phyloP scores from a whole-genome alignment of 2,329 filamentous ascomycete species.

The Rutstroemia sp. region DNA sequence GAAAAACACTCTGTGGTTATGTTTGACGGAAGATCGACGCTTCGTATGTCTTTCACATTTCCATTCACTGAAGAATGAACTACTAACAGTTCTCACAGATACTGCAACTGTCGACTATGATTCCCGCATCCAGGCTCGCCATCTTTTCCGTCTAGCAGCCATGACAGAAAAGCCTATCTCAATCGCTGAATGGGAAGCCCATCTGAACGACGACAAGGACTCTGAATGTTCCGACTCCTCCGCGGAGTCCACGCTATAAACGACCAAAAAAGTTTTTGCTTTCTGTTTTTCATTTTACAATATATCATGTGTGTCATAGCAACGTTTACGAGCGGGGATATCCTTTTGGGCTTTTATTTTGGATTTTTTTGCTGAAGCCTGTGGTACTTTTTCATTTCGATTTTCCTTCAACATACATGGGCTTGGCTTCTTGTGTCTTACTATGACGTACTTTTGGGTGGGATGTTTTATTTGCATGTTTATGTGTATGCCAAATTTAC shows the following conservation, averaged over 20 bases:
- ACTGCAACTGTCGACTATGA: conserved; percentile 45
- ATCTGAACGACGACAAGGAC: conserved; percentile 4
- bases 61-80: conserved; percentile 3
- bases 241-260: background rate
- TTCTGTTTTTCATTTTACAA: background rate
- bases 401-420: background rate
- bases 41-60: conserved; percentile 32
- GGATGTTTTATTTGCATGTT: background rate
- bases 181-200: conserved; percentile 24
- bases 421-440: background rate
- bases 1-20: conserved; percentile 42
- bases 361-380: background rate
- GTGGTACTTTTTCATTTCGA: background rate
- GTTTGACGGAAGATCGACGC: conserved; percentile 40
- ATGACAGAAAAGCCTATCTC: conserved; percentile 43
- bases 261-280: background rate
- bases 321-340: conserved; percentile 7
- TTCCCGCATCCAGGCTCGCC: conserved; percentile 37
- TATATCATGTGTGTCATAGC: background rate
- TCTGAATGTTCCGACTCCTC: conserved; percentile 5
- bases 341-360: background rate
- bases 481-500: too few species aligned
- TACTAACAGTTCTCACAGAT: conserved; percentile 28
- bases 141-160: conserved; percentile 42
- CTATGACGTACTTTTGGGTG: background rate